phyloP scores from a whole-genome alignment of 2,329 filamentous ascomycete genomes.

The Aspergillus thermomutatus region DNA sequence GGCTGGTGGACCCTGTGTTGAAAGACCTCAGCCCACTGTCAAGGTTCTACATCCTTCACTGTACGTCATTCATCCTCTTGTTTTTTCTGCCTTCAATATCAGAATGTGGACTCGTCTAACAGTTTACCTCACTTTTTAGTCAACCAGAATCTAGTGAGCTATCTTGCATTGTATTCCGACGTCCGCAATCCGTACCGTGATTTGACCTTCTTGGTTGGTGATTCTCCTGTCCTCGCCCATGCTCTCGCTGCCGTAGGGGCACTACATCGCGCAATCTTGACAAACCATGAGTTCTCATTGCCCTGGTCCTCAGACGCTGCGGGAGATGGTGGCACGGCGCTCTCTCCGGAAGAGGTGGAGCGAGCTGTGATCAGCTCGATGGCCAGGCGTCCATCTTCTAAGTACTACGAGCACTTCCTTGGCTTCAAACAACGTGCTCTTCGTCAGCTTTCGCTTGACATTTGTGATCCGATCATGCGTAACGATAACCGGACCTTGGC shows the following conservation, averaged over 20 bases:
- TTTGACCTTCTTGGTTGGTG: slow-evolving; percentile 44
- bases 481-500: slow-evolving; percentile 45
- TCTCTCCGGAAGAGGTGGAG: slow-evolving; percentile 27
- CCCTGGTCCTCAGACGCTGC: slow-evolving; percentile 28
- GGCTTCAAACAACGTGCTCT: slow-evolving; percentile 49
- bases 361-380: slow-evolving; percentile 27
- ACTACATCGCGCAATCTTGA: slow-evolving; percentile 45
- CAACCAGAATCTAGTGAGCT: slow-evolving; percentile 39
- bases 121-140: slow-evolving; percentile 18
- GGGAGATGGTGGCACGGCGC: slow-evolving; percentile 9
- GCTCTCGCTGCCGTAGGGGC: slow-evolving; percentile 49
- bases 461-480: slow-evolving; percentile 25
- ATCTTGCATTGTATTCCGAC: slow-evolving; percentile 47
- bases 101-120: slow-evolving; percentile 13
- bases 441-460: slow-evolving; percentile 36
- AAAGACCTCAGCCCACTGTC: slow-evolving; percentile 44
- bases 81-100: neutral
- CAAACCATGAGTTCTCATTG: slow-evolving; percentile 31
- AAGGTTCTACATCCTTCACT: slow-evolving; percentile 48
- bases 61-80: slow-evolving; percentile 23
- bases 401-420: slow-evolving; percentile 40
- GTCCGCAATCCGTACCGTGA: slow-evolving; percentile 49
- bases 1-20: slow-evolving; percentile 46
- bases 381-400: slow-evolving; percentile 31
- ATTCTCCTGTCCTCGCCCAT: slow-evolving; percentile 45